These are phyloP conservation scores for Cystobasidium onofrii DNA, from an alignment of 768 basidiomycete genomes.

Conservation along the genomic window DNA sequence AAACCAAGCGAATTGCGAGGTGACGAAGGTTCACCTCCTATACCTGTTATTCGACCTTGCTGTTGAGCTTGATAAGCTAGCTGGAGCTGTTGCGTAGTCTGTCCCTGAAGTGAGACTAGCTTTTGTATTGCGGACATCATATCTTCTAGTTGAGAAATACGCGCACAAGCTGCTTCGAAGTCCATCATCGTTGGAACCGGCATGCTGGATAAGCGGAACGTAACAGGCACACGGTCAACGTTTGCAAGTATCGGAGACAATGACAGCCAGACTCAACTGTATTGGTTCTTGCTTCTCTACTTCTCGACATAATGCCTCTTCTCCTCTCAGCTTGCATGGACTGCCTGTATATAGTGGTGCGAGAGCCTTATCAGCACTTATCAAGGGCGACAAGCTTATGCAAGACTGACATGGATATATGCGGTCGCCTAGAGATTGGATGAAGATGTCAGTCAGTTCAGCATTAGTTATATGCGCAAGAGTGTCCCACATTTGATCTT, in stretches of 20 bases:
- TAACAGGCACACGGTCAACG: background rate
- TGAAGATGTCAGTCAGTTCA: background rate
- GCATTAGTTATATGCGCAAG: too few relatives aligned
- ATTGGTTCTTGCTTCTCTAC: constrained; percentile 27
- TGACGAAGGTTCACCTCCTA: background rate
- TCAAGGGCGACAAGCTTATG: background rate
- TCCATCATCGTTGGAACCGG: constrained; percentile 26
- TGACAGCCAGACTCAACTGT: constrained; percentile 4
- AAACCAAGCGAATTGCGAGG: constrained; percentile 2
- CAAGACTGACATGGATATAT: constrained; percentile 19
- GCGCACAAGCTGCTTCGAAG: constrained; percentile 15
- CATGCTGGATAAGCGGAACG: background rate
- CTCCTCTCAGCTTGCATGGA: constrained; percentile 21
- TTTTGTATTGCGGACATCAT: background rate
- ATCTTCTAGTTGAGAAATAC: constrained; percentile 19
- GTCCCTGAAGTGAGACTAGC: background rate
- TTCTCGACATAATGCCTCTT: constrained; percentile 12
- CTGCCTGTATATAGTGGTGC: constrained; percentile 5
- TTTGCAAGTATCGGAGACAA: too few relatives aligned
- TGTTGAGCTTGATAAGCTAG: background rate
- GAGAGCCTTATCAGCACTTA: background rate
- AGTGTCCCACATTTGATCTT: constrained; percentile 29
- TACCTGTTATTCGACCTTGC: background rate
- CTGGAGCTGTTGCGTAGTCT: background rate
- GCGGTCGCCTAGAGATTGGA: constrained; percentile 10